Base-by-base conservation (phyloP, 2,329 filamentous ascomycete genomes). In the Colletotrichum sp. region DNA sequence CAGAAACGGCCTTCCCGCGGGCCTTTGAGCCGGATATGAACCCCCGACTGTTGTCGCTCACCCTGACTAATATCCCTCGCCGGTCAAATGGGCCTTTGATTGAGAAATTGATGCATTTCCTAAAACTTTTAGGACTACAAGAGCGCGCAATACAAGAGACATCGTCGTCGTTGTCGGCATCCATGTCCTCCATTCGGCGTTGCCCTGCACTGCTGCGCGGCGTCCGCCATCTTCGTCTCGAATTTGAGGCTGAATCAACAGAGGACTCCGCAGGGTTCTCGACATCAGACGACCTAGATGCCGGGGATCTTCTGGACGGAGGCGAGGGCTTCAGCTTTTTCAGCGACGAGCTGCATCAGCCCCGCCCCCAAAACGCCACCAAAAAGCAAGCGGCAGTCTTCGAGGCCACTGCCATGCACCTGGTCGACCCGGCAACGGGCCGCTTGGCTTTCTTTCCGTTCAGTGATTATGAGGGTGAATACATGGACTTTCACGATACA, bases 1-100 rank as follows among this genome's bases (percentile, higher is more conserved):
- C 86, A 16, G 83, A 88, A 36, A 80, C 85, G 36, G 85, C 86
- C 8, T 91, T 88, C 77, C 87, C 88, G 4, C 83, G 87, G 67
- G 80, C 84, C 16, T 90, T 91, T 69, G 80, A 85, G 5, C 91
- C 91, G 0, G 87, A 91, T 65, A 88, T 89, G 83, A 93, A 92
- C 75, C 88, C 90, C 1, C 87, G 90, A 6, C 80, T 93, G 27
- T 82, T 81, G 13, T 89, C 87, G 1, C 79, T 93, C 28, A 90
- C 88, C 6, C 82, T 93, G 27, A 91, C 90, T 0, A 82, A 86
- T 32, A 85, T 93, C 5, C 91, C 91, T 0, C 86, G 89, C 9
- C 86, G 86, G 28, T 91, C 91, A 1, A 84, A 82, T 6, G 91
- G 90, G 1, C 86, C 86, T 7, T 75, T 92, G 16, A 86, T 90